Percentiles rank a stretch among this genome's conserved stretches.
These are phyloP conservation scores for Sclerotinia minor DNA, from an alignment of 2,329 filamentous ascomycete species.

Conservation along the genomic window DNA sequence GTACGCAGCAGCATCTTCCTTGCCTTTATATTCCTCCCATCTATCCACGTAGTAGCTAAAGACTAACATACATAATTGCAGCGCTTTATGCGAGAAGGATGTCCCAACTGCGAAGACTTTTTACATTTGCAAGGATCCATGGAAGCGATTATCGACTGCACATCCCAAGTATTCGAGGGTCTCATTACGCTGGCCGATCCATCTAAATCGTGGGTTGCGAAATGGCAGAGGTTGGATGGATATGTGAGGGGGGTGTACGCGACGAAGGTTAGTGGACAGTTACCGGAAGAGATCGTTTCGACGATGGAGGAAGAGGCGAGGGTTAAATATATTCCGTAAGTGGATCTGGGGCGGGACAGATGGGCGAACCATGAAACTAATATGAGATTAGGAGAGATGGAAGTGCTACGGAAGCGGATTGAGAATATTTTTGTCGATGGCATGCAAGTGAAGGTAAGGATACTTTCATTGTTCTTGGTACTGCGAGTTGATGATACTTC, in stretches of 20 bases:
- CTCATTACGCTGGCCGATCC: constrained; percentile 83
- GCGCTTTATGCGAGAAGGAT: constrained; percentile 85
- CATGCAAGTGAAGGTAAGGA: constrained; percentile 7
- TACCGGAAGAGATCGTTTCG: constrained; percentile 64
- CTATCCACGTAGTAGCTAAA: constrained; percentile 21
- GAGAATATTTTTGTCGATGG: constrained; percentile 2
- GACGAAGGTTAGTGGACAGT: constrained; percentile 84
- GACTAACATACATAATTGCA: constrained; percentile 43
- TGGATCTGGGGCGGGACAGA: constrained; percentile 33
- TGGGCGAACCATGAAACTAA: constrained; percentile 28
- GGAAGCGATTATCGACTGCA: constrained; percentile 88
- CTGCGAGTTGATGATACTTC: constrained; percentile 10
- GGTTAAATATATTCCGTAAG: constrained; percentile 66
- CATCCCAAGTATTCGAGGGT: constrained; percentile 93
- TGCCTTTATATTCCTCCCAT: neutral
- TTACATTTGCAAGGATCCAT: constrained; percentile 76
- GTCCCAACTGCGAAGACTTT: constrained; percentile 94
- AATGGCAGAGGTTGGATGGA: constrained; percentile 87
- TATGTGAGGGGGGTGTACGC: constrained; percentile 92
- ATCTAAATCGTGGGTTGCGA: constrained; percentile 88
- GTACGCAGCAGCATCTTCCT: constrained; percentile 48
- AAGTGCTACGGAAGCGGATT: constrained; percentile 47
- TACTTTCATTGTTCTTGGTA: neutral
- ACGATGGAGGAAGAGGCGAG: constrained; percentile 63
- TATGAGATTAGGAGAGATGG: constrained; percentile 52